phyloP scores from a whole-genome alignment of 1,284 basidiomycete species.

The Fomitiporia mediterranea region DNA sequence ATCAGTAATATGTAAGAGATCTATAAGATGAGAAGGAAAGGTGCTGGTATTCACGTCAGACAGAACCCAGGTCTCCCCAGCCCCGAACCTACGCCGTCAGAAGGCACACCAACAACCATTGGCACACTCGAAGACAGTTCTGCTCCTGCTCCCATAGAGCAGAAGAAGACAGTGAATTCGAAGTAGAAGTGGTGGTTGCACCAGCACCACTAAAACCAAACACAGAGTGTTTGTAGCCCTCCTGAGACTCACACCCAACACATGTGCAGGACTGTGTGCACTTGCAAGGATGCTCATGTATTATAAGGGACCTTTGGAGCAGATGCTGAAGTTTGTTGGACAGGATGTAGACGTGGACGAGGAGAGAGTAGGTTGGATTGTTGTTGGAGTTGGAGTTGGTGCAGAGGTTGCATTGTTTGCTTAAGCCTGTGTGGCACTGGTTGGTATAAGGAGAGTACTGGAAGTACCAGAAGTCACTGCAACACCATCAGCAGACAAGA shows the following conservation, averaged over 20 bases:
- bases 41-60: slow-evolving; percentile 9
- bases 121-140: not conserved
- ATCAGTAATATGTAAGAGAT: slow-evolving; percentile 28
- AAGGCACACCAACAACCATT: not conserved
- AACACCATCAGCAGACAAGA: too few relatives aligned
- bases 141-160: not conserved
- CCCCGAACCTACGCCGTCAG: not conserved
- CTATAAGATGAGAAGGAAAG: not conserved
- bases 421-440: too few relatives aligned
- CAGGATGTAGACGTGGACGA: not conserved
- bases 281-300: slow-evolving; percentile 13
- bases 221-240: slow-evolving; percentile 2
- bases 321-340: slow-evolving; percentile 10
- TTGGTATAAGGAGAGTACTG: too few relatives aligned
- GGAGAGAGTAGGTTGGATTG: too few relatives aligned
- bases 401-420: too few relatives aligned
- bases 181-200: slow-evolving; percentile 10
- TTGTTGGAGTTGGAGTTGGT: not conserved
- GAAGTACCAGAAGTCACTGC: too few relatives aligned
- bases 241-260: not conserved
- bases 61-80: slow-evolving; percentile 23
- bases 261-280: not conserved
- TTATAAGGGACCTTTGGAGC: slow-evolving; percentile 17
- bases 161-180: not conserved
- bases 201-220: not conserved